phyloP scores from a whole-genome alignment of 768 basidiomycete genomes.

The Mycena epipterygia region DNA sequence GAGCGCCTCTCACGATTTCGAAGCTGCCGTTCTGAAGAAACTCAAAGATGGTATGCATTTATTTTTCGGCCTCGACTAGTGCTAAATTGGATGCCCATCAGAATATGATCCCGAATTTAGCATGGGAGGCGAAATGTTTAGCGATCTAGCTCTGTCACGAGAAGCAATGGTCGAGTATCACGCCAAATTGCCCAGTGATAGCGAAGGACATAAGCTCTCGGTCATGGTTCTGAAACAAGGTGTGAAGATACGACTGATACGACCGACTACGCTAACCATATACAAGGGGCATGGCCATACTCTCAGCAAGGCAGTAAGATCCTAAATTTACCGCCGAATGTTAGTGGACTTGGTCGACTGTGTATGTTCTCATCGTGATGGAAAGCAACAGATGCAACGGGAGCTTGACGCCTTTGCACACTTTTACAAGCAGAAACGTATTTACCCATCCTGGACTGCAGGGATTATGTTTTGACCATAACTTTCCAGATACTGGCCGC shows the following conservation, averaged over 20 bases:
- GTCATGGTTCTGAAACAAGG: conserved; percentile 91
- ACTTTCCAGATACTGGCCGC: conserved; percentile 19
- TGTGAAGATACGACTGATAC: no score
- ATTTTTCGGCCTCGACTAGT: neutral
- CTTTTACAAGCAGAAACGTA: conserved; percentile 87
- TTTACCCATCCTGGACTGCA: conserved; percentile 35
- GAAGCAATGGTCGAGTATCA: conserved; percentile 81
- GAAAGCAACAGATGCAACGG: conserved; percentile 72
- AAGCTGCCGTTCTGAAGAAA: conserved; percentile 86
- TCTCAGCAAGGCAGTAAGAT: conserved; percentile 62
- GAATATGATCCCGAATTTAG: conserved; percentile 97
- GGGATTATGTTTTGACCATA: neutral
- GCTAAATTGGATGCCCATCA: conserved; percentile 44
- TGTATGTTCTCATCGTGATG: conserved; percentile 26
- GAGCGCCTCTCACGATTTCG: conserved; percentile 90
- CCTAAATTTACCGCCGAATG: conserved; percentile 63
- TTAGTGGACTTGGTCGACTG: conserved; percentile 45
- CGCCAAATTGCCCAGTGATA: conserved; percentile 54
- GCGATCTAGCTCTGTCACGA: conserved; percentile 83
- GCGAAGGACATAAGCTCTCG: conserved; percentile 64
- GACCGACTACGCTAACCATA: no score
- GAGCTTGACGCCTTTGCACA: conserved; percentile 72
- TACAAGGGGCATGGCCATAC: conserved; percentile 93
- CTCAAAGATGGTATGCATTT: conserved; percentile 76
- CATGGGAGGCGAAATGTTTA: conserved; percentile 96